Evolutionary conservation across 345 rosid species (phyloP).

Genomic region (Salix purpurea): DNA sequence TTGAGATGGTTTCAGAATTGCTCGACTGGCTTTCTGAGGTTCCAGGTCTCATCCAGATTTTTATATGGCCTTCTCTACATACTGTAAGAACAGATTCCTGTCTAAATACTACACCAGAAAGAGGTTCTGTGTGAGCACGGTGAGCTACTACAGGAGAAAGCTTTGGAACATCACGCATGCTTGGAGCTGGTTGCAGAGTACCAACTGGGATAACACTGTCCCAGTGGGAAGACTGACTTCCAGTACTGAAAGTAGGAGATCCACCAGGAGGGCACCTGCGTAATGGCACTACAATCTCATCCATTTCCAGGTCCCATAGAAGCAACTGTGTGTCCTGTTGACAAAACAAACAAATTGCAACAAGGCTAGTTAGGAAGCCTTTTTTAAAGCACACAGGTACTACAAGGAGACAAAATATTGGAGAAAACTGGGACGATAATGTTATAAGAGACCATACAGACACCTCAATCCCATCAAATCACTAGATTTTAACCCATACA

Average conservation of each 20-base stretch:
- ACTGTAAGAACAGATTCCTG: constrained; percentile 83
- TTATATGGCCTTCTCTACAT: constrained; percentile 91
- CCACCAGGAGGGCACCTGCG: constrained; percentile 89
- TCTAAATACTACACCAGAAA: constrained; percentile 84
- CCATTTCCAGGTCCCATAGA: constrained; percentile 97
- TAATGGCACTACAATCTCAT: constrained; percentile 93
- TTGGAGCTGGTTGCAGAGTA: constrained; percentile 89
- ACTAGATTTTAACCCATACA: constrained; percentile 10
- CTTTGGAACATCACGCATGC: constrained; percentile 89
- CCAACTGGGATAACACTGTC: constrained; percentile 73
- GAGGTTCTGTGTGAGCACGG: constrained; percentile 91
- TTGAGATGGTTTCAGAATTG: constrained; percentile 48
- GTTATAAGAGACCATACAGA: neutral
- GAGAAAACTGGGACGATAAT: neutral
- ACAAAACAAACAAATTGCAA: neutral
- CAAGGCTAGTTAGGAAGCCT: neutral
- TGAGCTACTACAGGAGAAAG: constrained; percentile 81
- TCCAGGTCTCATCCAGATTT: constrained; percentile 91
- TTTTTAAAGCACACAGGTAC: neutral
- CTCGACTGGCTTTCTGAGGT: constrained; percentile 52
- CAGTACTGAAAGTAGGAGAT: constrained; percentile 89
- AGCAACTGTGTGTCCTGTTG: constrained; percentile 90
- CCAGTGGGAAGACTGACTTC: constrained; percentile 99
- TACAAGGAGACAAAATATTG: neutral
- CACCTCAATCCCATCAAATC: constrained; percentile 2